Evolutionary conservation across 2,329 filamentous ascomycete genomes (phyloP), one percentile per base, ranked within the genome.

Genomic region (Diaporthe nobilis): DNA sequence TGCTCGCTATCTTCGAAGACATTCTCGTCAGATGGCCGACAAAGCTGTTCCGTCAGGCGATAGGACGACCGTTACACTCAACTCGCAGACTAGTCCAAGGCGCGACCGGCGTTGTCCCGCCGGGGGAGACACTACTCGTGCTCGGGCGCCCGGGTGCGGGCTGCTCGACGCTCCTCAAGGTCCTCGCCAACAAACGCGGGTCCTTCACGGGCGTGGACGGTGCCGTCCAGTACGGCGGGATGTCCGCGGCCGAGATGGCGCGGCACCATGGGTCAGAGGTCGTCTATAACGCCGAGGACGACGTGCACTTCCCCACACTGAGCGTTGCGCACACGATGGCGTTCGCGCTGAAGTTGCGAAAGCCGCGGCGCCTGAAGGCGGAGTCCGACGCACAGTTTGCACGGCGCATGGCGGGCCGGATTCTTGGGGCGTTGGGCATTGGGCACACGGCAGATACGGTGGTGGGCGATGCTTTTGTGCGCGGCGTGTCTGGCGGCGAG

Each of bases 281-380:
- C n/a, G 77, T 81, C 7, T 80, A 83, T 70, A 83, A 83, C 70
- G 82, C 81, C 0, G 82, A 83, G 61, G 85, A 87, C 73, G 92
- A 94, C 78, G 82, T 93, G 0, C 93, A 94, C 81, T 94, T 94
- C 77, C 90, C 93, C 0, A 92, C 92, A 0, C 83, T 95, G 31
- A 92, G 90, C 1, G 93, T 94, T 7, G 88, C 90, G 60, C 86
- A 93, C 75, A 95, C 93, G 0, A 83, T 95, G 1, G 85, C 87
- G 8, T 95, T 95, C 82, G 93, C 93, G 0, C 85, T 93, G 70
- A 65, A 49, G 28, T n/a, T 60, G 9, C 53, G 53, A 20, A 71
- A 71, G 39, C 28, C 53, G 2, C 17, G 28, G 15, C 53, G 68
- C 12, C 10, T 47, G 3, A 71, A 28, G 17, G 53, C 12, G 5